A percentile compares a stretch with the other conserved stretches of the same genome.
Conservation (phyloP, 345 rosid species). For the Kandelia obovata region DNA sequence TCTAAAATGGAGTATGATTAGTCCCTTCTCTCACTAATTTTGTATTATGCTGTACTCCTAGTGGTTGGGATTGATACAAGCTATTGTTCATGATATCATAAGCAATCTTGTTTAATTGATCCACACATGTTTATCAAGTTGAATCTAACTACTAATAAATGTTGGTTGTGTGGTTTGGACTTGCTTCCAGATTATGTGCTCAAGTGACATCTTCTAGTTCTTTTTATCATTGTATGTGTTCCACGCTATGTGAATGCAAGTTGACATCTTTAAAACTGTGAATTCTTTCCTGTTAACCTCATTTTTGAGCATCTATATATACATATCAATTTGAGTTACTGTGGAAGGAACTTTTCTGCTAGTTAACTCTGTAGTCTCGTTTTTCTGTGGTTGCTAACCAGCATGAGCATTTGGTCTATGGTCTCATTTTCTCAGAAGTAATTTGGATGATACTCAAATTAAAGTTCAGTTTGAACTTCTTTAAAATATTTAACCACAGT, state of each 20-base stretch:
- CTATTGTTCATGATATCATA: not conserved
- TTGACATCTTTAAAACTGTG: not conserved
- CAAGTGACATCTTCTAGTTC: not conserved
- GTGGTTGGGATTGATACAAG: not conserved
- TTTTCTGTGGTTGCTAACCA: too few relatives aligned
- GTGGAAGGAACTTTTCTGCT: too few relatives aligned
- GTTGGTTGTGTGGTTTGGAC: not conserved
- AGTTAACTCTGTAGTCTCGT: too few relatives aligned
- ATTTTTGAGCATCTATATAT: not conserved
- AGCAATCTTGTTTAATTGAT: not conserved
- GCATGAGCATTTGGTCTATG: too few relatives aligned
- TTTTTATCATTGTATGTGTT: not conserved
- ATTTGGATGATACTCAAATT: too few relatives aligned
- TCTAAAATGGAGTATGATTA: not conserved
- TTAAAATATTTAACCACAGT: too few relatives aligned
- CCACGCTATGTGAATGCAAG: too few relatives aligned
- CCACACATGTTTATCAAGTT: not conserved
- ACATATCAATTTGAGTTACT: too few relatives aligned
- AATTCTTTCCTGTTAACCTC: not conserved
- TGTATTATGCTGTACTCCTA: not conserved
- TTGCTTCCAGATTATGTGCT: not conserved
- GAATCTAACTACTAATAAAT: not conserved
- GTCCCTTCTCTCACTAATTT: constrained; percentile 1
- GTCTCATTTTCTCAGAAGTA: too few relatives aligned
- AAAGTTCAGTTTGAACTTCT: too few relatives aligned